Conservation (phyloP, 1,139 yeast genomes). For the Pichia sp. region DNA sequence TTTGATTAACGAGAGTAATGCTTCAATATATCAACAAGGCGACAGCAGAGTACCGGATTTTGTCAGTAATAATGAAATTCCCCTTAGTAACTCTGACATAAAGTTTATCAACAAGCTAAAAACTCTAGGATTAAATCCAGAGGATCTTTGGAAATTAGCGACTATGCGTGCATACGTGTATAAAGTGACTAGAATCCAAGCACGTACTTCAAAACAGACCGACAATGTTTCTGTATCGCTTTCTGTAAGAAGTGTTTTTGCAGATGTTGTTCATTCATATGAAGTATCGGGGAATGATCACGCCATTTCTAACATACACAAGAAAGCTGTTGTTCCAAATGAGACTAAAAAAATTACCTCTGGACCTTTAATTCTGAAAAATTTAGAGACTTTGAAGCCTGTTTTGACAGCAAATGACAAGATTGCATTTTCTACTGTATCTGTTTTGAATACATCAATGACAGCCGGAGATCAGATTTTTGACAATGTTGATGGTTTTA, state of each 20-base stretch:
- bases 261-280: constrained; percentile 48
- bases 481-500: constrained; percentile 39
- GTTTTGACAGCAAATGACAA: constrained; percentile 53
- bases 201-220: constrained; percentile 15
- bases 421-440: constrained; percentile 42
- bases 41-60: constrained; percentile 31
- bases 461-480: constrained; percentile 8
- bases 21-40: constrained; percentile 23
- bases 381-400: constrained; percentile 35
- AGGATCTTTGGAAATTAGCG: constrained; percentile 78
- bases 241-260: constrained; percentile 60
- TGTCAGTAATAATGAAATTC: constrained; percentile 34
- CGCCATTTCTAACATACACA: too few species aligned
- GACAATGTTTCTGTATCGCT: constrained; percentile 30
- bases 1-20: constrained; percentile 17
- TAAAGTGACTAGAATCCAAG: constrained; percentile 41
- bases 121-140: constrained; percentile 61
- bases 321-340: too few species aligned
- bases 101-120: constrained; percentile 66
- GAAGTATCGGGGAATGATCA: too few species aligned
- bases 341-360: not conserved
- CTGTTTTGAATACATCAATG: not conserved
- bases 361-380: constrained; percentile 18
- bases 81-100: constrained; percentile 57
- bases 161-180: constrained; percentile 60